Evolutionary conservation across 768 basidiomycete genomes (phyloP).

Genomic region (Harrya chromipes): DNA sequence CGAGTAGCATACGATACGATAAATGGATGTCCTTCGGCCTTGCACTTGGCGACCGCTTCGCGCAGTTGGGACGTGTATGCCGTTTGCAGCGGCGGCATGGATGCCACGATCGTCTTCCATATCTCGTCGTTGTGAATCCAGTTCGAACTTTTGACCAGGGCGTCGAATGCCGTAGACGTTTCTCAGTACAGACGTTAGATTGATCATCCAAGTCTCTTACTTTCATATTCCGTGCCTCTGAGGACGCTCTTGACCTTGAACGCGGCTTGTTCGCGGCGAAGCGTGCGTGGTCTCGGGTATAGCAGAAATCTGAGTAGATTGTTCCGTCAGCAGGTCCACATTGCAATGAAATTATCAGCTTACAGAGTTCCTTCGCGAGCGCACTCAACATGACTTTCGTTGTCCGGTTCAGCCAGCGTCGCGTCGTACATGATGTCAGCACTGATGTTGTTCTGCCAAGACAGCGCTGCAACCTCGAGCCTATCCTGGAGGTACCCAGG

Average conservation of each 20-base stretch:
- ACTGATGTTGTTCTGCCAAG: constrained; percentile 82
- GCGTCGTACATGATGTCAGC: constrained; percentile 87
- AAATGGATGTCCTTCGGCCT: constrained; percentile 59
- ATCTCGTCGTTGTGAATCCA: constrained; percentile 78
- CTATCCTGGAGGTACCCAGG: constrained; percentile 73
- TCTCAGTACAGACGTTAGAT: constrained; percentile 3
- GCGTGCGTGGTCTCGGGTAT: constrained; percentile 52
- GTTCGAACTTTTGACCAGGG: constrained; percentile 49
- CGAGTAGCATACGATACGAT: constrained; percentile 63
- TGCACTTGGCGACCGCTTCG: constrained; percentile 60
- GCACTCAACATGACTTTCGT: constrained; percentile 69
- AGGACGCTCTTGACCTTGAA: constrained; percentile 85
- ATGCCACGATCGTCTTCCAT: constrained; percentile 58
- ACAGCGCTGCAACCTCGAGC: constrained; percentile 68
- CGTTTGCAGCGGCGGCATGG: constrained; percentile 55
- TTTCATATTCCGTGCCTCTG: constrained; percentile 71
- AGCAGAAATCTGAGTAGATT: constrained; percentile 49
- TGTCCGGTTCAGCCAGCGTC: constrained; percentile 57
- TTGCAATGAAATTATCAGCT: constrained; percentile 24
- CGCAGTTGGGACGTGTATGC: constrained; percentile 67
- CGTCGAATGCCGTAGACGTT: constrained; percentile 54
- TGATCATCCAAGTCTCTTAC: constrained; percentile 36
- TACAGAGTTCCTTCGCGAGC: constrained; percentile 82
- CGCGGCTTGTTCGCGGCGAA: constrained; percentile 57
- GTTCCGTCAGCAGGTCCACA: constrained; percentile 19